Conservation (phyloP, 192 early-diverging fungal genomes). For the Gonapodya prolifera region DNA sequence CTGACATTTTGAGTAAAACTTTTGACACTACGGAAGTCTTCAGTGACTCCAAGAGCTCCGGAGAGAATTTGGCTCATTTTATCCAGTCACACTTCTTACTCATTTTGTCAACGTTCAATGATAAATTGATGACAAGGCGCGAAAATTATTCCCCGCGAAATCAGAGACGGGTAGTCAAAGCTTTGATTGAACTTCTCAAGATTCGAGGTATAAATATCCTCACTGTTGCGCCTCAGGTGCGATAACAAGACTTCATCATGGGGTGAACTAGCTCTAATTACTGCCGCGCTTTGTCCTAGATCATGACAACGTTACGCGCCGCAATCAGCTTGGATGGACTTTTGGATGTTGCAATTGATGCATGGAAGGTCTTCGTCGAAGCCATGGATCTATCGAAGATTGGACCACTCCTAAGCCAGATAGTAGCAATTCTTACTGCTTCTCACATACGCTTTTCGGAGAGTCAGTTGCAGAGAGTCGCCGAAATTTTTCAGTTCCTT, state of each 20-base stretch:
- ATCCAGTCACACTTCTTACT: neutral
- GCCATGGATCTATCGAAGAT: slow-evolving; percentile 5
- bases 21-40: too few relatives aligned
- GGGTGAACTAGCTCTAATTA: neutral
- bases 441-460: neutral
- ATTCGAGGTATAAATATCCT: neutral
- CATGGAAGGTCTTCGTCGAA: neutral
- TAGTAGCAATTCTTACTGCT: neutral
- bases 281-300: neutral
- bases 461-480: neutral
- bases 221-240: neutral
- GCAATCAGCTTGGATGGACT: neutral
- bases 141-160: neutral
- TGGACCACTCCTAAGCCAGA: slow-evolving; percentile 7
- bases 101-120: neutral
- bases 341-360: slow-evolving; percentile 3
- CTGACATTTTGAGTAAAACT: too few relatives aligned
- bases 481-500: neutral
- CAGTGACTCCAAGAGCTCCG: neutral
- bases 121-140: neutral
- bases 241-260: too few relatives aligned
- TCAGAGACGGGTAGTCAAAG: neutral
- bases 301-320: slow-evolving; percentile 5
- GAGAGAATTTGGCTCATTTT: neutral
- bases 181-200: neutral